Conservation (phyloP, 768 basidiomycete genomes). For the Agaricus bisporus region DNA sequence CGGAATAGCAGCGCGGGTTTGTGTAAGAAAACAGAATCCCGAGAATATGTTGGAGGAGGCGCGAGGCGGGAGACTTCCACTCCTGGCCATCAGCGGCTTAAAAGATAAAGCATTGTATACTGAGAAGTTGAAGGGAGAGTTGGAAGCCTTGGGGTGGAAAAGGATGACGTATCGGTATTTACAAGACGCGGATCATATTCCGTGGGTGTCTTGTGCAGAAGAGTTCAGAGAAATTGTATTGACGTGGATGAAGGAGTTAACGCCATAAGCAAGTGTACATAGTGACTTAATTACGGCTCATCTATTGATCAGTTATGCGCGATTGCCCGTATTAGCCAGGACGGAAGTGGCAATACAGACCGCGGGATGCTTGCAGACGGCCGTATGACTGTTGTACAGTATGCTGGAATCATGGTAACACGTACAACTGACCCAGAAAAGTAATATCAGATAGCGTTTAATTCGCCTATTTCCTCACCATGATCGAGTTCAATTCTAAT, state of each 20-base stretch:
- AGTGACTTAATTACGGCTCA: too few relatives aligned
- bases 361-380: too few relatives aligned
- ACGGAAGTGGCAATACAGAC: too few relatives aligned
- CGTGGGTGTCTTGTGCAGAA: constrained; percentile 19
- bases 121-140: constrained; percentile 16
- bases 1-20: constrained; percentile 15
- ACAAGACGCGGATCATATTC: constrained; percentile 23
- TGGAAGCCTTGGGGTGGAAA: constrained; percentile 20
- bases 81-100: constrained; percentile 21
- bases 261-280: not conserved
- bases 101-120: constrained; percentile 20
- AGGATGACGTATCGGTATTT: constrained; percentile 16
- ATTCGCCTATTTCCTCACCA: not conserved
- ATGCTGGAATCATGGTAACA: too few relatives aligned
- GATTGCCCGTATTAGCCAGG: too few relatives aligned
- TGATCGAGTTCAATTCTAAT: constrained; percentile 26
- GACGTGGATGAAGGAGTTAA: constrained; percentile 14
- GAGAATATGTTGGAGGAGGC: constrained; percentile 19
- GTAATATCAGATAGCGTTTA: too few relatives aligned
- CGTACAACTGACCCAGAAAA: too few relatives aligned
- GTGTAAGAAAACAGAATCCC: constrained; percentile 20
- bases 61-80: constrained; percentile 17
- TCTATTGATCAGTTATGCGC: too few relatives aligned
- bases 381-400: too few relatives aligned
- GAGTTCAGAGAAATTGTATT: constrained; percentile 19